Base-by-base conservation (phyloP, 768 basidiomycete species). In the Mrakia frigida region DNA sequence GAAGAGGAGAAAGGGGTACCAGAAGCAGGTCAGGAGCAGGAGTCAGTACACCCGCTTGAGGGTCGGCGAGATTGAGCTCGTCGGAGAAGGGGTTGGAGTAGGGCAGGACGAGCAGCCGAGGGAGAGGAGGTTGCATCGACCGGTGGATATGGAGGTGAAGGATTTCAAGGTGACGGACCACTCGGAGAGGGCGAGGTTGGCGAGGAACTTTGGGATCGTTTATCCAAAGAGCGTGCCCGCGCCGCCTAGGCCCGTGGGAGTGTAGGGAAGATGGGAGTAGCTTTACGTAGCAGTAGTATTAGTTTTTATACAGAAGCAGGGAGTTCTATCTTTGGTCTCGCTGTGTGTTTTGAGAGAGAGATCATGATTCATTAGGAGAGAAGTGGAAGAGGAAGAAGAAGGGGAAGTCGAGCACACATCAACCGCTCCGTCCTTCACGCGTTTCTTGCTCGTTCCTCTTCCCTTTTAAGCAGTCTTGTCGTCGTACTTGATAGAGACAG, bases 1-100 rank as follows among this genome's bases (percentile, higher is more conserved):
- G 86, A 99, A 98, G 87, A 86, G 94, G 85, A 90, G 97, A 89
- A 98, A 98, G 86, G 94, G 96, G 14, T 98, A 98, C 85, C 89
- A 92, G 85, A 92, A 93, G 85, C 94, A 92, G 11, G 92, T 98
- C 79, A 88, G 89, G 82, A 91, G 93, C 84, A 98, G 98, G 84
- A 93, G 94, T 82, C 91, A 91, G 2, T 98, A 92, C 85, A 98
- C 96, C n/a, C 88, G 94, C 82, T 87, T 99, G 76, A 88, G 95
- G 71, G 91, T 99, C 79, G 94, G 94, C 28, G 87, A 90, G 65
- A 94, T 99, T 79, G 31, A 72, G 11, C 37, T 77, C 23, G 25
- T 72, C 1, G 52, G 53, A 1, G 37, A 68, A 16, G 39, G 53
- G 16, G 33, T 37, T 7, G 50, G 25, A 23, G 10, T 6, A 14